Evolutionary conservation across 176 grass and related monocot species (phyloP), one percentile per base, ranked within the genome.

Genomic region (Oryza brachyantha): DNA sequence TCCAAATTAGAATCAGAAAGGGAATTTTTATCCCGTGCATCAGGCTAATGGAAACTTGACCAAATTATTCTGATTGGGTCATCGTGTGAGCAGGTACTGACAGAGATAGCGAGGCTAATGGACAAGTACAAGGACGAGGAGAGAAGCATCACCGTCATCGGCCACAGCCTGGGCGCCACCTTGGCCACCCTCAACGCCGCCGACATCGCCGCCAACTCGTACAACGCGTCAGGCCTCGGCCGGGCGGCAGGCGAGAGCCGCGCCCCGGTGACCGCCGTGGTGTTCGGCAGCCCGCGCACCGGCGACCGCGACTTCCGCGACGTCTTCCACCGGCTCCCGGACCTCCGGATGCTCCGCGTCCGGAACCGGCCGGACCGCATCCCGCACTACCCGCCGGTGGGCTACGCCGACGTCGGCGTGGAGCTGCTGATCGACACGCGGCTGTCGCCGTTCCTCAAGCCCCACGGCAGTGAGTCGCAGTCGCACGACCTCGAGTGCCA

Each of bases 401-500:
- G 77, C 34, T 98, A 93, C 66, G 70, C 67, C 39, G 95, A 98
- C 75, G 86, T 94, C 50, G 95, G 90, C 66, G 77, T 87, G 40
- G 92, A 89, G 78, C 64, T 98, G 6, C 70, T 75, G 36, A 92
- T 98, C 48, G 95, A 94, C 85, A 88, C 79, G 22, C 78, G 80
- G 21, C 83, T 35, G 22, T 98, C 92, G 50, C 90, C 87, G 31
- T 94, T 92, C 83, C 74, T 98, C 60, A 92, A 87, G 89, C 66
- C 37, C 40, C 92, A 87, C n/a, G 90, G 92, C 75, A 73, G 26
- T 65, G 72, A 80, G 40, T 66, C 72, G 37, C 72, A 81, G 43
- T 92, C 89, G 81, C 95, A 93, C 85, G 91, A 90, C 79, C 82
- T 98, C 43, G 92, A 98, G 90, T 81, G 74, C 66, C 91, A 98